phyloP scores from a whole-genome alignment of 352 stramenopile species.

The Phytophthora europaea region DNA sequence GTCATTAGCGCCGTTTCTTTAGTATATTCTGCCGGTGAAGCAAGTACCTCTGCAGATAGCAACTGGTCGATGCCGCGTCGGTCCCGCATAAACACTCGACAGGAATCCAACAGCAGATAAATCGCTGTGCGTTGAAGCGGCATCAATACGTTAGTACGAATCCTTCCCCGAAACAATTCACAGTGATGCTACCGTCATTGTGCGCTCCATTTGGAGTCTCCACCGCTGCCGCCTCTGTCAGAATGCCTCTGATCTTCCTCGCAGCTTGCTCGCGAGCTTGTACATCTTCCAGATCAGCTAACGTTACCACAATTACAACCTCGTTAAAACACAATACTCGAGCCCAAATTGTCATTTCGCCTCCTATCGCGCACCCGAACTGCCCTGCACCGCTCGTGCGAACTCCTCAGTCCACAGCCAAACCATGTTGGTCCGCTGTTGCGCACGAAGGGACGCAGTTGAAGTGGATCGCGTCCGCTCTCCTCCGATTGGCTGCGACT shows the following conservation, averaged over 20 bases:
- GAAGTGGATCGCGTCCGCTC: constrained; percentile 29
- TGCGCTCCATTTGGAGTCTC: constrained; percentile 18
- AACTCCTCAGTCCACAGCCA: constrained; percentile 59
- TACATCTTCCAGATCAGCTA: constrained; percentile 30
- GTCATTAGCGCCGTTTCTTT: not conserved
- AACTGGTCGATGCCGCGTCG: constrained; percentile 67
- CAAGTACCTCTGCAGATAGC: constrained; percentile 51
- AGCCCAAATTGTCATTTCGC: not conserved
- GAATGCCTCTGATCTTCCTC: constrained; percentile 16
- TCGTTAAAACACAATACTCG: not conserved
- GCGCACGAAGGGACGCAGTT: constrained; percentile 26
- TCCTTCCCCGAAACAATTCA: not conserved
- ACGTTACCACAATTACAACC: not conserved
- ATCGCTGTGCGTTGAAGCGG: not conserved
- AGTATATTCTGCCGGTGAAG: not conserved
- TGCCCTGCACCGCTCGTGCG: constrained; percentile 34
- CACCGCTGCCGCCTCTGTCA: constrained; percentile 15
- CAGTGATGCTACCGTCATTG: constrained; percentile 26
- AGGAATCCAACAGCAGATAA: constrained; percentile 45
- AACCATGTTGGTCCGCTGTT: not conserved
- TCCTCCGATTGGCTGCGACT: constrained; percentile 34
- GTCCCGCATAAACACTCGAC: constrained; percentile 77
- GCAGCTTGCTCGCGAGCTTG: constrained; percentile 28
- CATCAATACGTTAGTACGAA: not conserved
- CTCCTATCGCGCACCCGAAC: constrained; percentile 20